Evolutionary conservation across 208 protist genomes (phyloP), one percentile per base, ranked within the genome.

Genomic region (Spongospora subterranea): DNA sequence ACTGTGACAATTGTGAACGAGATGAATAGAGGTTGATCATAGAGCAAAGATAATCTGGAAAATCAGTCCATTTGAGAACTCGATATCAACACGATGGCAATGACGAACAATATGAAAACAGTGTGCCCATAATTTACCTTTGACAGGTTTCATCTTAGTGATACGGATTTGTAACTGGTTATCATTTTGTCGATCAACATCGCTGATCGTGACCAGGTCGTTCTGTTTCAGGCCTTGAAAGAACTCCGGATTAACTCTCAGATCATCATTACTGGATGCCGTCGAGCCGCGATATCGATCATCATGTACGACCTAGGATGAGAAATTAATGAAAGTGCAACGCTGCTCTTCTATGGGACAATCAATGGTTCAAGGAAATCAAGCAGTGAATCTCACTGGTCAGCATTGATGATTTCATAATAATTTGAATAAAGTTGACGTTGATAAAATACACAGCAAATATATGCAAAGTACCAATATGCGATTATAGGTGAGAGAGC

Each of bases 131-230:
- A 35, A 24, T 6, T 35, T 6, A 82, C 71, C 71, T 35, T 82
- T 82, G 17, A 82, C 71, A 35, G 71, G 71, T 39, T 82, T 82
- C 17, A 82, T 6, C 35, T 82, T n/a, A 17, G 71, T 43, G 71
- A 82, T 43, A n/a, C 71, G 71, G 11, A 35, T 82, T 35, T 82
- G 71, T 43, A 82, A n/a, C 11, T 6, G 71, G 17, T 6, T n/a
- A 82, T 45, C 40, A 6, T 6, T 6, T 35, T 13, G 11, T n/a
- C 71, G 71, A 20, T 82, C 71, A 35, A n/a, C n/a, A 43, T 82
- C 71, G 40, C 11, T 40, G n/a, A 82, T 82, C 17, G n/a, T 13
- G 40, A 82, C 35, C 71, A 82, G 71, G 71, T 82, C 71, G 71
- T n/a, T n/a, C 6, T 40, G 6, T 20, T 35, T 6, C 40, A 82